phyloP scores from a whole-genome alignment of 305 asterid genomes.

The Petunia hybrid region DNA sequence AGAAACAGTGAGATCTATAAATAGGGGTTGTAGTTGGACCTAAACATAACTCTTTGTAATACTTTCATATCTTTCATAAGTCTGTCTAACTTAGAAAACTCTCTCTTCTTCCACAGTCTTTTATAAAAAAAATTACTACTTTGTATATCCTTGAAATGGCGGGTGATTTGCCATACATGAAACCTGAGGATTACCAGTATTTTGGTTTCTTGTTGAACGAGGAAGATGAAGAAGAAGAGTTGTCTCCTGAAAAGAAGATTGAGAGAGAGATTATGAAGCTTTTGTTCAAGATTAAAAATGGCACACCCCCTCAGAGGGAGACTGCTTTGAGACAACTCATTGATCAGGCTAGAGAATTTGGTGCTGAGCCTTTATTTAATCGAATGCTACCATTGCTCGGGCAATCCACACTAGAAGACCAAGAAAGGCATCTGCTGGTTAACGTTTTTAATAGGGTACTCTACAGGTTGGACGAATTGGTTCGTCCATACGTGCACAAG shows the following conservation, averaged over 20 bases:
- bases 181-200: conserved; percentile 91
- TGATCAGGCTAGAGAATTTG: conserved; percentile 94
- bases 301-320: conserved; percentile 98
- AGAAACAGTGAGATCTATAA: no score
- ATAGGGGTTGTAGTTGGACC: no score
- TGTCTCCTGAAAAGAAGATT: conserved; percentile 83
- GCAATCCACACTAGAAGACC: conserved; percentile 75
- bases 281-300: conserved; percentile 90
- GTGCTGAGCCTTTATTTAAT: conserved; percentile 93
- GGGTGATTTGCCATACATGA: conserved; percentile 92
- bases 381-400: conserved; percentile 86
- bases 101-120: no score
- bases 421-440: conserved; percentile 82
- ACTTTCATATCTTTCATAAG: no score
- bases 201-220: conserved; percentile 56
- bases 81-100: no score
- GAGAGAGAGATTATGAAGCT: conserved; percentile 93
- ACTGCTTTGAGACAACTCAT: conserved; percentile 96
- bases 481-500: conserved; percentile 87
- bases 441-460: conserved; percentile 88
- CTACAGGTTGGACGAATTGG: conserved; percentile 84
- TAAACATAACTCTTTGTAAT: no score
- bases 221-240: conserved; percentile 61
- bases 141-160: conserved; percentile 61
- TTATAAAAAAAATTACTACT: no score